A percentile compares a stretch with the other conserved stretches of the same genome.
Conservation (phyloP, 2,329 filamentous ascomycete species). For the Sarocladium strictum region DNA sequence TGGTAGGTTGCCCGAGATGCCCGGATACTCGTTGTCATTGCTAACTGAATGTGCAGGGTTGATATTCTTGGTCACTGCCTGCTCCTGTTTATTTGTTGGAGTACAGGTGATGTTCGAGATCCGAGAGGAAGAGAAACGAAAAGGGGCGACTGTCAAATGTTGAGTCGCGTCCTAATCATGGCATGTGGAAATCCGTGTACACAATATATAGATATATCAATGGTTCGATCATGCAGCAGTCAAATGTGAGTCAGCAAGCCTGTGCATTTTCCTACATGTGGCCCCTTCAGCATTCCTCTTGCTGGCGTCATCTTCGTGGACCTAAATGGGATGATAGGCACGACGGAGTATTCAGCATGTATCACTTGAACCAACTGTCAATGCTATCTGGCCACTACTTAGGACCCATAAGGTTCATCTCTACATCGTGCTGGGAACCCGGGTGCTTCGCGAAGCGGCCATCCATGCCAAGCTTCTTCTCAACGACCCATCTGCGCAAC, state of each 20-base stretch:
- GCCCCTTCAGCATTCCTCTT: too few species aligned
- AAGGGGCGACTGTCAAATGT: constrained; percentile 79
- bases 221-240: too few species aligned
- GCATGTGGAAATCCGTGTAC: too few species aligned
- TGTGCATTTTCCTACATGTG: too few species aligned
- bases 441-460: constrained; percentile 33
- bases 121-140: constrained; percentile 74
- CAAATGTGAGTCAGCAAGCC: too few species aligned
- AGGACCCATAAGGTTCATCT: constrained; percentile 19
- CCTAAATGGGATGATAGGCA: too few species aligned
- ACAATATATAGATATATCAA: too few species aligned
- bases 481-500: constrained; percentile 43
- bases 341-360: too few species aligned
- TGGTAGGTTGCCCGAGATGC: constrained; percentile 35
- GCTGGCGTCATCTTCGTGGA: too few species aligned
- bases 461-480: constrained; percentile 36
- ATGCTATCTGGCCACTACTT: constrained; percentile 11
- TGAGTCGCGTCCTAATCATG: too few species aligned
- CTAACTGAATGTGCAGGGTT: constrained; percentile 44
- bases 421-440: constrained; percentile 16
- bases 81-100: constrained; percentile 71
- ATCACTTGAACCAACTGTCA: too few species aligned
- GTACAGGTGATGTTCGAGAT: constrained; percentile 97
- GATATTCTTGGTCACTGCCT: constrained; percentile 67
- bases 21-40: neutral